Evolutionary conservation across 768 basidiomycete genomes (phyloP), one percentile per base, ranked within the genome.

Genomic region (Lanmaoa rubissima): DNA sequence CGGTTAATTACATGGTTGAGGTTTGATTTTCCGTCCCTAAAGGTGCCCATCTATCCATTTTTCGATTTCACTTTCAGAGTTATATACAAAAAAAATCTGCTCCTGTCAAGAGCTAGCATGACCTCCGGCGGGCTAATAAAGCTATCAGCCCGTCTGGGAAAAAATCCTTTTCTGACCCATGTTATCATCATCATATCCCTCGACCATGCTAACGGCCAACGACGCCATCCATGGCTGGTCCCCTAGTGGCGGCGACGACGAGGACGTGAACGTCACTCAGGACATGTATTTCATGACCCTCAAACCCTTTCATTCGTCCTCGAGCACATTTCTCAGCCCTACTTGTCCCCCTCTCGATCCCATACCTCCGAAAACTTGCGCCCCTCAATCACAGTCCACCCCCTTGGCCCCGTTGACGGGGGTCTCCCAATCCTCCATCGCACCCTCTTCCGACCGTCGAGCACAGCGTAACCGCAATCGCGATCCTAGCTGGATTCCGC

Each of bases 401-500:
- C 32, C 53, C 9, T 28, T 42, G 4, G 5, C 47, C 19, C 47
- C 53, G 11, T 51, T 36, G 16, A 38, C 45, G 13, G 51, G 21
- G 19, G 8, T 31, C 26, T 28, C 53, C 6, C 60, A 39, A 12
- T 24, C 59, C 6, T n/a, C 61, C 31, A 55, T 66, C 19, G 66
- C 72, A 35, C 64, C 75, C 48, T 75, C 77, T n/a, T 75, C 74
- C n/a, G 68, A 74, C 21, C 72, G 76, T 44, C 73, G 74, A 8
- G 69, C 75, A 34, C 71, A 70, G 45, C 69, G 71, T 24, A 74
- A 78, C 48, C 75, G 77, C 40, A 67, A 73, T 52, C 73, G 74
- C 11, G 80, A 85, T 55, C 81, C 85, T 1, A 71, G 68, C n/a
- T 83, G 82, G 79, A 78, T 87, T 36, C 82, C 85, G 26, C 82